Base-by-base conservation (phyloP, 129 eudicot species). In the Pulicaria dysenterica region DNA sequence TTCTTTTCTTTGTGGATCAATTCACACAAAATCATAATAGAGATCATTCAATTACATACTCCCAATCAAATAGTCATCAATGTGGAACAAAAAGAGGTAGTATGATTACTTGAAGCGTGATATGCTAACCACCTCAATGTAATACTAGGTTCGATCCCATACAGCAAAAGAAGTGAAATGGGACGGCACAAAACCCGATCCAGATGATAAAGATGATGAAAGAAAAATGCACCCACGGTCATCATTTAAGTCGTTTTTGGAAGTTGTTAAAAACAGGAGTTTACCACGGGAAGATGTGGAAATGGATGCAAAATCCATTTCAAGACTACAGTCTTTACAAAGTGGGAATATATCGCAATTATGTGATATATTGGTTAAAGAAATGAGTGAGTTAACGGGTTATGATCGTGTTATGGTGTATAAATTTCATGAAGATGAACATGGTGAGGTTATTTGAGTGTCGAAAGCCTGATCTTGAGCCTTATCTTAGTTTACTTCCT, bases 371-470 rank as follows among this genome's bases (percentile, higher is more conserved):
- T 79, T 91, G 47, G 97, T 86, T 70, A 78, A 83, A 50, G 97
- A 91, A 72, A 88, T 88, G 73, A 82, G 89, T 64, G 87, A 84
- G 61, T 84, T 91, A 72, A 88, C 87, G 3, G 93, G 96, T 34
- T 91, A 91, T 83, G 97, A 88, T 55, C 87, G 96, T 3, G 91
- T 88, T 37, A 91, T 91, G 97, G 96, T 91, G 73, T 91, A 91
- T 53, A 88, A 91, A 46, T 91, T 91, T 74, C 97, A 91, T 43
- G 97, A 91, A 64, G 97, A 91, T 50, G 93, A 88, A 69, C 97
- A 91, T 31, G 97, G 97, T 34, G 97, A 91, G 62, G 96, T 91
- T 55, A 55, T 91, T 45, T 0, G 97, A 91, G 77, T 78, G 81
- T 34, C 75, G 72, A 7, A 82, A 77, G 66, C 81, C 84, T 19